Conservation (phyloP, 495 filamentous ascomycete genomes). For the Pseudomonodictys pantanalensis region DNA sequence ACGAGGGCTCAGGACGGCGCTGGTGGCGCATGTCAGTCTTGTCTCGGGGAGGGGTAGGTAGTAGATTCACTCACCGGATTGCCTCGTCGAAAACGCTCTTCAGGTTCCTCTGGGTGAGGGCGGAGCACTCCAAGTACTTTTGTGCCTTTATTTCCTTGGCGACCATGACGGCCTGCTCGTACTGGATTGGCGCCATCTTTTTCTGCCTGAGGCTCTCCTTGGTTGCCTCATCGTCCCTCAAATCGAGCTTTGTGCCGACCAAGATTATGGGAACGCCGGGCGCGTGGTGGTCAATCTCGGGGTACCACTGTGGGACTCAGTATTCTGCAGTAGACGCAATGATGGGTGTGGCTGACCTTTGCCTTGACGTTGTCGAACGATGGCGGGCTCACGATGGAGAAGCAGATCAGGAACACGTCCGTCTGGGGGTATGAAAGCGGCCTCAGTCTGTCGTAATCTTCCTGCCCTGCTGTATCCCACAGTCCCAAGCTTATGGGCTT, state of each 20-base stretch:
- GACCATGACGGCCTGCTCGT: constrained; percentile 78
- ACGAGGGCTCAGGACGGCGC: constrained; percentile 79
- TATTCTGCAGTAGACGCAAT: not conserved
- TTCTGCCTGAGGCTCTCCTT: constrained; percentile 72
- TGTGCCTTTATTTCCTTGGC: constrained; percentile 89
- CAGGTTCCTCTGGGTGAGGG: constrained; percentile 88
- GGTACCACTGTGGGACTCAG: constrained; percentile 68
- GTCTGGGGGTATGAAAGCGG: constrained; percentile 97
- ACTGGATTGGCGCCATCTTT: constrained; percentile 88
- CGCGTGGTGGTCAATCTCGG: constrained; percentile 95
- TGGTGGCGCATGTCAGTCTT: constrained; percentile 39
- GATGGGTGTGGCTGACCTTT: constrained; percentile 58
- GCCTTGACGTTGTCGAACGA: constrained; percentile 98
- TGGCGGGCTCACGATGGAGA: constrained; percentile 94
- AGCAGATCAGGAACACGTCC: constrained; percentile 97
- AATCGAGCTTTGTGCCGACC: constrained; percentile 94
- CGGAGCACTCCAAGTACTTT: constrained; percentile 98
- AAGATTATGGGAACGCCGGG: constrained; percentile 94
- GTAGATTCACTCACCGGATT: constrained; percentile 69
- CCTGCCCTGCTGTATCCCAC: constrained; percentile 98
- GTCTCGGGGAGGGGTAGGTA: not conserved
- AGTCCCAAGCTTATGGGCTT: constrained; percentile 94
- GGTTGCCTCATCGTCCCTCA: constrained; percentile 85
- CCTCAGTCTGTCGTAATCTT: constrained; percentile 94
- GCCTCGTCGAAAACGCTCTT: constrained; percentile 99